These are phyloP conservation scores for Elaphomyces granulatus DNA, from an alignment of 495 filamentous ascomycete species.

Conservation along the genomic window DNA sequence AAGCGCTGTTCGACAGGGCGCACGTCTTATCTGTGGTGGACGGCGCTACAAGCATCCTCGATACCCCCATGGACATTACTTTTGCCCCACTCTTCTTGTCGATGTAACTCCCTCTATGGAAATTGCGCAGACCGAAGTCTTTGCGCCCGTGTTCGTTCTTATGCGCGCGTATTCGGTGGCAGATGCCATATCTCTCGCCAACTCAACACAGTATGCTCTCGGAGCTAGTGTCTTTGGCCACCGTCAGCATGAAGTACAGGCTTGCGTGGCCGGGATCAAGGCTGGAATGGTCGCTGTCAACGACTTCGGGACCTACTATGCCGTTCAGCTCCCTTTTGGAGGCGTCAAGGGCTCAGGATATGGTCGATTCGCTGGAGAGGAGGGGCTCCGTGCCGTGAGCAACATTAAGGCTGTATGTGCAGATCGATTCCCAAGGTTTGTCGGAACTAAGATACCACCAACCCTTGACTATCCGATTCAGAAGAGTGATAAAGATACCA, in stretches of 20 bases:
- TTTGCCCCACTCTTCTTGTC: conserved; percentile 73
- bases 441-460: conserved; percentile 60
- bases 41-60: conserved; percentile 50
- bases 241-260: conserved; percentile 29
- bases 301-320: conserved; percentile 86
- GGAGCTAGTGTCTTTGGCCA: conserved; percentile 73
- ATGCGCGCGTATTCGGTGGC: conserved; percentile 51
- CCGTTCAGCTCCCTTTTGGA: conserved; percentile 86
- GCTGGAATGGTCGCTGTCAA: conserved; percentile 89
- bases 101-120: conserved; percentile 65
- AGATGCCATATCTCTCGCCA: conserved; percentile 56
- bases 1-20: conserved; percentile 64
- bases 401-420: conserved; percentile 76
- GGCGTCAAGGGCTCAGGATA: conserved; percentile 79
- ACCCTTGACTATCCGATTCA: conserved; percentile 68
- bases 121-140: conserved; percentile 85
- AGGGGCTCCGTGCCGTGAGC: conserved; percentile 70
- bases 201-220: conserved; percentile 62
- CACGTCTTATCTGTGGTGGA: conserved; percentile 72
- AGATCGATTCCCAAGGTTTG: conserved; percentile 46
- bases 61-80: conserved; percentile 73
- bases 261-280: conserved; percentile 51
- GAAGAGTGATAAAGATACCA: conserved; percentile 28
- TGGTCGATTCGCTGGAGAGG: conserved; percentile 81
- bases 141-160: conserved; percentile 76